A percentile compares a stretch with the other conserved stretches of the same genome.
Conservation (phyloP, 1,284 basidiomycete genomes). For the Rhodotorula sp. region DNA sequence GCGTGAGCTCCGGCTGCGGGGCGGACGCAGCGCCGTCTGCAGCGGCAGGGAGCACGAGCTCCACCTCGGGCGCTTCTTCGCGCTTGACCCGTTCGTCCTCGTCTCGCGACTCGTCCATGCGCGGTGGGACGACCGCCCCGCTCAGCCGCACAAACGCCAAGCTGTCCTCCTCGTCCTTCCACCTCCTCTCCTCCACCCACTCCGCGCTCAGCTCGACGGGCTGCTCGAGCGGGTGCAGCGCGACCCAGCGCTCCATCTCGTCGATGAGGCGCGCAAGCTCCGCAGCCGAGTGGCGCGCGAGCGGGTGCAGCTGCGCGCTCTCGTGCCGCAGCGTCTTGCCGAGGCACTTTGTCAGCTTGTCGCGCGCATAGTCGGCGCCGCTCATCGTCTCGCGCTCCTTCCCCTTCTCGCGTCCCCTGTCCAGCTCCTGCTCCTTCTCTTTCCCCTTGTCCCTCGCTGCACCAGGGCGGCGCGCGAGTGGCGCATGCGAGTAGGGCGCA, state of each 20-base stretch:
- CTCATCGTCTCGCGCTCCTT: background rate
- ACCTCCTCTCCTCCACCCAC: background rate
- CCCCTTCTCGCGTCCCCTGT: no score
- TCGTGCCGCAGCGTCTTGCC: background rate
- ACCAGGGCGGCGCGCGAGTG: background rate
- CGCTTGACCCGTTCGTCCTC: no score
- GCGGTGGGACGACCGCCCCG: conserved; percentile 8
- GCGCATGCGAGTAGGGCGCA: no score
- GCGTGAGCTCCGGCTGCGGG: background rate
- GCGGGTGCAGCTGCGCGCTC: conserved; percentile 66
- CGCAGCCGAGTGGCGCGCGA: conserved; percentile 69
- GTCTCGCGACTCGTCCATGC: conserved; percentile 18
- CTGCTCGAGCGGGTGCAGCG: conserved; percentile 22
- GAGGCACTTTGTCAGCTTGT: conserved; percentile 12
- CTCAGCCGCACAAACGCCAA: conserved; percentile 16
- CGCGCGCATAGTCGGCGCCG: background rate
- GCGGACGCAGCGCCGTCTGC: background rate
- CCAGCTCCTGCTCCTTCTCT: no score
- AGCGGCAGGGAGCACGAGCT: no score
- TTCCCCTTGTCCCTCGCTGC: no score
- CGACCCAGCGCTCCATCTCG: conserved; percentile 63
- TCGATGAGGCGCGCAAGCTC: conserved; percentile 66
- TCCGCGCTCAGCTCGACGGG: conserved; percentile 14
- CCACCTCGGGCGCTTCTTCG: background rate
- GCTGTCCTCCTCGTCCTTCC: conserved; percentile 45